Evolutionary conservation across 1,139 yeast genomes (phyloP).

Genomic region (Meyerozyma smithsonii): DNA sequence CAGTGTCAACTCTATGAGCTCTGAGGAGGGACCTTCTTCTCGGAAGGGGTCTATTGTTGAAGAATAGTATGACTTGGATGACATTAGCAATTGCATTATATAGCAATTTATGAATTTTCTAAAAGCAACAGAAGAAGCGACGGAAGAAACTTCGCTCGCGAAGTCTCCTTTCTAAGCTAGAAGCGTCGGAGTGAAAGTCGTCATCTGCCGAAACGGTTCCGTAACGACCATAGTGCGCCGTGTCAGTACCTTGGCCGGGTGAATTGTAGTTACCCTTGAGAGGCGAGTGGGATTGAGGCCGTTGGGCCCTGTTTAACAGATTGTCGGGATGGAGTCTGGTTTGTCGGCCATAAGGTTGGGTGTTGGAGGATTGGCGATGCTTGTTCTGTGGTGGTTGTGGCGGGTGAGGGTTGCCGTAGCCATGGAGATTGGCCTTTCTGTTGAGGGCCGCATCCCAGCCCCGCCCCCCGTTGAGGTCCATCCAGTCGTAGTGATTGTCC

Average conservation of each 20-base stretch:
- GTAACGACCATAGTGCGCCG: background rate
- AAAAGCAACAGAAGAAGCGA: slow-evolving; percentile 11
- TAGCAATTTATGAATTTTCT: background rate
- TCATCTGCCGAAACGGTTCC: slow-evolving; percentile 7
- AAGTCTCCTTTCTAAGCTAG: slow-evolving; percentile 11
- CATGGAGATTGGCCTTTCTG: slow-evolving; percentile 76
- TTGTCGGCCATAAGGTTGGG: background rate
- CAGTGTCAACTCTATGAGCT: slow-evolving; percentile 4
- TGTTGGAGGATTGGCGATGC: background rate
- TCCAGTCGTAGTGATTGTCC: slow-evolving; percentile 80
- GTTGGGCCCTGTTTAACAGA: background rate
- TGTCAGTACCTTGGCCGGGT: background rate
- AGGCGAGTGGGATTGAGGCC: background rate
- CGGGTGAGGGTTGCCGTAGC: slow-evolving; percentile 72
- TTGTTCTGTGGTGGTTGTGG: slow-evolving; percentile 20
- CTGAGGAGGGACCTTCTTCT: slow-evolving; percentile 2
- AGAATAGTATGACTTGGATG: background rate
- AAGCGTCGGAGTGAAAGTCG: slow-evolving; percentile 11
- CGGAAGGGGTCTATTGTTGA: slow-evolving; percentile 1
- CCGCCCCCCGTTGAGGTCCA: slow-evolving; percentile 73
- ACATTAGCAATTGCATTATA: background rate
- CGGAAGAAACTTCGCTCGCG: slow-evolving; percentile 11
- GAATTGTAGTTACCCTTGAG: background rate
- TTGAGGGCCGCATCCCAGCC: slow-evolving; percentile 81
- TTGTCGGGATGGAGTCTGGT: background rate